These are phyloP conservation scores for Seiridium unicorne DNA, from an alignment of 2,329 filamentous ascomycete species.

Conservation along the genomic window DNA sequence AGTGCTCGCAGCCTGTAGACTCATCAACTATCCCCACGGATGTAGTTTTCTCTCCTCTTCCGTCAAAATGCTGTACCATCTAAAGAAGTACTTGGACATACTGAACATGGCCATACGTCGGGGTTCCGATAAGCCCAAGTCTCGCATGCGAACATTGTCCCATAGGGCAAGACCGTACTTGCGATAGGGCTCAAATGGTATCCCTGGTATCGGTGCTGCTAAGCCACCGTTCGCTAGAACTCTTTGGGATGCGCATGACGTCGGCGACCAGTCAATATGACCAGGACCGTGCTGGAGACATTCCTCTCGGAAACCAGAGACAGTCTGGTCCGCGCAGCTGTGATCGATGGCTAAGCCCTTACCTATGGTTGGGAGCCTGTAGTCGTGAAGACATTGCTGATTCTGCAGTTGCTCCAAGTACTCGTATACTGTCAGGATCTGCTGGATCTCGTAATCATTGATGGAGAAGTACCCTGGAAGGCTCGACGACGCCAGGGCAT, in stretches of 20 bases:
- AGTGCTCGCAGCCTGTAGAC: no score
- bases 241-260: neutral
- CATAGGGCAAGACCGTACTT: neutral
- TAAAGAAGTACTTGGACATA: neutral
- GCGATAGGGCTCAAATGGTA: neutral
- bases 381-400: neutral
- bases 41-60: neutral
- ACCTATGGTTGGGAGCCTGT: neutral
- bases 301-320: neutral
- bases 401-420: neutral
- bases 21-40: neutral
- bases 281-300: neutral
- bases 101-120: neutral
- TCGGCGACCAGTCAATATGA: neutral
- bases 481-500: neutral
- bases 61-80: slow-evolving; percentile 1
- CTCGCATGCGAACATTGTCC: neutral
- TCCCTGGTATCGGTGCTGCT: neutral
- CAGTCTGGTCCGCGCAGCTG: neutral
- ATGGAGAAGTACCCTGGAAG: neutral
- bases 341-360: neutral
- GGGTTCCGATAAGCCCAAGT: neutral
- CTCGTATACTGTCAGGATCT: neutral
- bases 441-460: neutral
- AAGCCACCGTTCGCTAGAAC: neutral